Percentiles rank a stretch among this genome's conserved stretches.
phyloP scores from a whole-genome alignment of 1,284 basidiomycete species.

The Moesziomyces sp. region DNA sequence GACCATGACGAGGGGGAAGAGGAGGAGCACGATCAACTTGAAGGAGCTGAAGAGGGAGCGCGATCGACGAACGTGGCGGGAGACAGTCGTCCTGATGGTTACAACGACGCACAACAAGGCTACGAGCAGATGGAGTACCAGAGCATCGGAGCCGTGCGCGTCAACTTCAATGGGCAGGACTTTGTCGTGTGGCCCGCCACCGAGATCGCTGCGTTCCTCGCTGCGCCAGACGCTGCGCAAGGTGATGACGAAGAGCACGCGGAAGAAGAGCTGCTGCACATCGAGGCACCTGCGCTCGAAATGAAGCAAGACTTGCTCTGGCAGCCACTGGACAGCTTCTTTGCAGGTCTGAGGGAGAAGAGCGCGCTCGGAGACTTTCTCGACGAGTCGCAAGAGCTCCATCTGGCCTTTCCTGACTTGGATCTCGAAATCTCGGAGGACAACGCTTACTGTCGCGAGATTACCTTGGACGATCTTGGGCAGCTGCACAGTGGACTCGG shows the following conservation, averaged over 20 bases:
- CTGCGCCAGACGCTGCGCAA: neutral
- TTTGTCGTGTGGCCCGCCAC: constrained; percentile 55
- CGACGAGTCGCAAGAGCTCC: constrained; percentile 59
- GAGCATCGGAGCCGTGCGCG: constrained; percentile 30
- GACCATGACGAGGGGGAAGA: too few species aligned
- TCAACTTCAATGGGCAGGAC: constrained; percentile 63
- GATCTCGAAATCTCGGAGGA: constrained; percentile 60
- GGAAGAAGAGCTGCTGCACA: constrained; percentile 19
- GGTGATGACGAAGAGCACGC: neutral
- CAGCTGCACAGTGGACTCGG: constrained; percentile 58
- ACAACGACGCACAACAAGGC: constrained; percentile 7
- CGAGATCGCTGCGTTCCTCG: constrained; percentile 35
- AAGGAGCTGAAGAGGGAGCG: too few species aligned
- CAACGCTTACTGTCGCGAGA: constrained; percentile 61
- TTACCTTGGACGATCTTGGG: constrained; percentile 59
- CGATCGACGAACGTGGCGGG: neutral
- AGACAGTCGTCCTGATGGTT: neutral
- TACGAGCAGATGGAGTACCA: constrained; percentile 14
- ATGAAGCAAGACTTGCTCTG: constrained; percentile 48
- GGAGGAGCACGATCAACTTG: too few species aligned
- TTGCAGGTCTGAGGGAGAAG: constrained; percentile 52
- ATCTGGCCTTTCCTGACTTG: constrained; percentile 55
- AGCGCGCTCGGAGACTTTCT: constrained; percentile 65
- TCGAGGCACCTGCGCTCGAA: constrained; percentile 53
- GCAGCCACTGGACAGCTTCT: constrained; percentile 61